These are phyloP conservation scores for Dactylis glomerata DNA, from an alignment of 176 grass and related monocot genomes.

Conservation along the genomic window DNA sequence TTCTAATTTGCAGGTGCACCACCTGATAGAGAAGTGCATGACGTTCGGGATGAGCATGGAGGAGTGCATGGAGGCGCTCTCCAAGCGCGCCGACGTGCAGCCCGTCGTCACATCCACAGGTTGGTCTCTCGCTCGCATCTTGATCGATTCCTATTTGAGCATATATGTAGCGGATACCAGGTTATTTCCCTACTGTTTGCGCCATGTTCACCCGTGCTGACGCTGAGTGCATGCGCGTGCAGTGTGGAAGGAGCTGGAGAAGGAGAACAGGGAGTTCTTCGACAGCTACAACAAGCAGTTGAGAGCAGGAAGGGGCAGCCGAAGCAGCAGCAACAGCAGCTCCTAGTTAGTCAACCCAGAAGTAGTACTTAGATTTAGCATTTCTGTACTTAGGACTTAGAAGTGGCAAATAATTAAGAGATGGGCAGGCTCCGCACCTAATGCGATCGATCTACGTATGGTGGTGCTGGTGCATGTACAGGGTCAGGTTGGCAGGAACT, in stretches of 20 bases:
- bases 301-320: background rate
- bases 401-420: background rate
- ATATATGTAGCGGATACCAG: too few relatives aligned
- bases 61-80: slow-evolving; percentile 74
- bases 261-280: slow-evolving; percentile 90
- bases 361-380: too few relatives aligned
- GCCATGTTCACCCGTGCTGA: background rate
- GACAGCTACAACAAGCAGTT: slow-evolving; percentile 45
- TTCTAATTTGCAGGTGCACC: slow-evolving; percentile 49
- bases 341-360: background rate
- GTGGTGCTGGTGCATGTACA: slow-evolving; percentile 36
- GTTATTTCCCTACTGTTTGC: too few relatives aligned
- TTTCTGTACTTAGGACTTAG: background rate
- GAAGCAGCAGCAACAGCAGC: background rate
- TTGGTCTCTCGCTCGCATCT: too few relatives aligned
- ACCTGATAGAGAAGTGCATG: slow-evolving; percentile 84
- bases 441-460: background rate
- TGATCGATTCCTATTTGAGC: too few relatives aligned
- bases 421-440: background rate
- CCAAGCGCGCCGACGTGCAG: slow-evolving; percentile 63
- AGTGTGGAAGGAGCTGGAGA: slow-evolving; percentile 95
- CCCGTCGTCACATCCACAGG: slow-evolving; percentile 78
- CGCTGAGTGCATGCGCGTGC: background rate
- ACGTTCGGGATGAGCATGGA: slow-evolving; percentile 90
- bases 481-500: slow-evolving; percentile 16